Evolutionary conservation across 2,329 filamentous ascomycete genomes (phyloP).

Genomic region (Exophiala sideris): DNA sequence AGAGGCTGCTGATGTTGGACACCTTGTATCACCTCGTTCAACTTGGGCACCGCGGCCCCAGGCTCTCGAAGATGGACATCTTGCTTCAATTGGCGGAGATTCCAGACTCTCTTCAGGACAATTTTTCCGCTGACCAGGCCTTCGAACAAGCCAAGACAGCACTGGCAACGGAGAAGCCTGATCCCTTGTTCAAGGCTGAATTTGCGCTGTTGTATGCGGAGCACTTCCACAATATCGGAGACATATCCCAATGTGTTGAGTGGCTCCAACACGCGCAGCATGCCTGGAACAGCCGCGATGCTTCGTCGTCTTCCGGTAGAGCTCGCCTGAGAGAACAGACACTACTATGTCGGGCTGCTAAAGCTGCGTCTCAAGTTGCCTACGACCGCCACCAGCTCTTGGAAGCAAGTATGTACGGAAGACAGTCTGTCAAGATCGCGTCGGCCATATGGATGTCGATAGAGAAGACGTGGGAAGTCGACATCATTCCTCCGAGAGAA

Average conservation of each 20-base stretch:
- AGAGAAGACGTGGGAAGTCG: conserved; percentile 33
- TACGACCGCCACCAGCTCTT: conserved; percentile 13
- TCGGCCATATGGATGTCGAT: conserved; percentile 24
- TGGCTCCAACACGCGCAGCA: conserved; percentile 31
- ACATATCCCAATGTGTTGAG: conserved; percentile 56
- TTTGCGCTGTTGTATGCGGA: conserved; percentile 73
- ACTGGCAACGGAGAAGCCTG: conserved; percentile 38
- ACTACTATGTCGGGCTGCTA: conserved; percentile 15
- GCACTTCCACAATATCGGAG: conserved; percentile 66
- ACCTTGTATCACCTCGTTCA: conserved; percentile 49
- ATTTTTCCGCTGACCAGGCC: conserved; percentile 54
- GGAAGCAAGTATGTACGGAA: conserved; percentile 18
- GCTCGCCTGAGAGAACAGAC: conserved; percentile 13
- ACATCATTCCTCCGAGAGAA: not conserved
- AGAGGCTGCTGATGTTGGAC: conserved; percentile 49
- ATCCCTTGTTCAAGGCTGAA: conserved; percentile 47
- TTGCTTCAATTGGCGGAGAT: conserved; percentile 51
- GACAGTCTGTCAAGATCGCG: conserved; percentile 26
- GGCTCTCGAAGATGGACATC: conserved; percentile 41
- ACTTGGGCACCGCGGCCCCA: conserved; percentile 37
- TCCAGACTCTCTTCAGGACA: conserved; percentile 59
- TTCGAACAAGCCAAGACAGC: conserved; percentile 59
- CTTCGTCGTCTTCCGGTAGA: conserved; percentile 2
- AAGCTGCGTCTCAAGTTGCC: conserved; percentile 21
- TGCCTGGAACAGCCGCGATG: conserved; percentile 32